Evolutionary conservation across 306 rosid species (phyloP).

Genomic region (Macrotyloma uniflorum): DNA sequence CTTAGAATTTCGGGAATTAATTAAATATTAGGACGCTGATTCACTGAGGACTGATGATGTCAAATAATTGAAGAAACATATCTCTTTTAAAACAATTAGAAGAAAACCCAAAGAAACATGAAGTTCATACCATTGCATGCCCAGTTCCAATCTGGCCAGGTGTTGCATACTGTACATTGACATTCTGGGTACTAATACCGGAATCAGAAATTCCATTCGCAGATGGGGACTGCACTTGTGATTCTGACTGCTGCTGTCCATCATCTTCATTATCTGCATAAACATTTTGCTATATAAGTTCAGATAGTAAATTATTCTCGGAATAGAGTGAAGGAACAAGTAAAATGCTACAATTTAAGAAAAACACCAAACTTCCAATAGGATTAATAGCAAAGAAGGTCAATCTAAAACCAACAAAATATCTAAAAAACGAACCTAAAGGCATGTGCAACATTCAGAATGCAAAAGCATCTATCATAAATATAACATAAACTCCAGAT

Average conservation of each 20-base stretch:
- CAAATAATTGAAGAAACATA: slow-evolving; percentile 21
- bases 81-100: slow-evolving; percentile 5
- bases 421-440: neutral
- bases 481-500: neutral
- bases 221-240: slow-evolving; percentile 59
- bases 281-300: slow-evolving; percentile 28
- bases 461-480: neutral
- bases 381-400: neutral
- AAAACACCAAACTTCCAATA: neutral
- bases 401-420: neutral
- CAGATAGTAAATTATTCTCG: neutral
- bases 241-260: slow-evolving; percentile 60
- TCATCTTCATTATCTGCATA: slow-evolving; percentile 67
- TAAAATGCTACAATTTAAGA: neutral
- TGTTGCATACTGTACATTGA: slow-evolving; percentile 48
- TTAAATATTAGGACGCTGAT: slow-evolving; percentile 1
- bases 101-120: slow-evolving; percentile 17
- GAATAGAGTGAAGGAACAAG: no score
- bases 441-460: neutral
- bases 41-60: slow-evolving; percentile 1
- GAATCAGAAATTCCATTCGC: slow-evolving; percentile 59
- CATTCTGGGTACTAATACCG: slow-evolving; percentile 45
- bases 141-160: slow-evolving; percentile 68
- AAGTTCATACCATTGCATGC: slow-evolving; percentile 61
- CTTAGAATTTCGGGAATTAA: slow-evolving; percentile 8